Conservation (phyloP, 1,284 basidiomycete species). For the Sporisorium graminicola region DNA sequence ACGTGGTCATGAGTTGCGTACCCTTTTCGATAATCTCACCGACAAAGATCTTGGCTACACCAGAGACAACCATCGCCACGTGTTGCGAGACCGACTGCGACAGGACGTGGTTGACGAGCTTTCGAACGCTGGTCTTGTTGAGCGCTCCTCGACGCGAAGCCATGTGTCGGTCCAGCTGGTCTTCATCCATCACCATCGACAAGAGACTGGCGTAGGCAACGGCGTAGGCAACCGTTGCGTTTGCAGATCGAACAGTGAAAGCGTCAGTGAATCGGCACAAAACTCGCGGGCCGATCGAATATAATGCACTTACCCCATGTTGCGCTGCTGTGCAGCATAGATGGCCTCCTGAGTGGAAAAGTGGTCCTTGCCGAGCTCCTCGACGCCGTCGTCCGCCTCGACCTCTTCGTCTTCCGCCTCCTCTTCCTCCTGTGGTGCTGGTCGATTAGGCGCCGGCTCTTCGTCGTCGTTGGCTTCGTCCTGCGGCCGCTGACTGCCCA, state of each 20-base stretch:
- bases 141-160: constrained; percentile 85
- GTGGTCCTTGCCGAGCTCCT: constrained; percentile 62
- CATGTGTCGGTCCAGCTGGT: constrained; percentile 88
- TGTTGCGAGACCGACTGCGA: constrained; percentile 83
- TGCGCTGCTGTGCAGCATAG: constrained; percentile 69
- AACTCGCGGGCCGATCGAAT: background rate
- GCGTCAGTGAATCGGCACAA: background rate
- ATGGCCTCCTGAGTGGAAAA: constrained; percentile 63
- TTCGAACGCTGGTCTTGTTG: constrained; percentile 83
- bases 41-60: constrained; percentile 90
- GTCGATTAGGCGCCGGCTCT: constrained; percentile 9
- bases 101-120: constrained; percentile 85
- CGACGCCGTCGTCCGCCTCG: constrained; percentile 64
- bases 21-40: constrained; percentile 87
- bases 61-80: constrained; percentile 87
- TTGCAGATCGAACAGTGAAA: background rate
- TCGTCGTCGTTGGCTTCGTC: constrained; percentile 38
- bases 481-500: constrained; percentile 25
- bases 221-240: background rate
- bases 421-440: constrained; percentile 23
- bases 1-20: background rate
- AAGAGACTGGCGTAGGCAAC: constrained; percentile 73
- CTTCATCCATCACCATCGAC: constrained; percentile 85
- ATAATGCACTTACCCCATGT: constrained; percentile 52
- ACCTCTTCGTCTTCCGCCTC: constrained; percentile 61